Base-by-base conservation (phyloP, 2,329 filamentous ascomycete species). In the Aspergillus floridensis region DNA sequence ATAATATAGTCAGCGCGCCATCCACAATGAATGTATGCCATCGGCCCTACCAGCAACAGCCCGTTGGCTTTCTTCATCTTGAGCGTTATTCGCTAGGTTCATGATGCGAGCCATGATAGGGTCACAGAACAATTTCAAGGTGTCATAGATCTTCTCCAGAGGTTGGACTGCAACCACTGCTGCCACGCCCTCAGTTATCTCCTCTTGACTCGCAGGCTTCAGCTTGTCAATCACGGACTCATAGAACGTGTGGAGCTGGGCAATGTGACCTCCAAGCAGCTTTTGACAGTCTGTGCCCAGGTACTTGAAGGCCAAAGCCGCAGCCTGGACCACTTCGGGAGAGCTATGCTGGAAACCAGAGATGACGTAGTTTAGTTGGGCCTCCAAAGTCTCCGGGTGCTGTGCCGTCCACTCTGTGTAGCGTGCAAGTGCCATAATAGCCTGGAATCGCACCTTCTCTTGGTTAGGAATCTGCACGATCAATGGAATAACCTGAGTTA, bases 341-440 rank as follows among this genome's bases (percentile, higher is more conserved):
- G 93, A 96, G 47, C 88, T 86, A 59, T 93, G 91, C 65, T 91
- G 85, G 78, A 99, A 99, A 0, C 93, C 95, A 4, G 88, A 90
- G 65, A 96, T 93, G 70, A 99, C 96, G 77, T 96, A 99, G 70
- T 92, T 92, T 72, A 99, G 90, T 76, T 99, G 95, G 8, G 91
- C 84, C 75, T 96, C 90, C 8, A 99, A 82, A 49, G 93, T 96
- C 59, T 97, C 92, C 0, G 93, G 91, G 70, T 99, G 95, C 51
- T 92, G 88, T 5, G 95, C 87, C 0, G 96, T 99, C 95, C 95
- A 99, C 75, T 98, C 93, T 0, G 96, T 99, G 73, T 99, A 99
- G 63, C 95, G 86, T 41, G 92, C 95, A 22, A 99, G 84, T 3
- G 96, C 93, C 92, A 99, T 97, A 70, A 98, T 96, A 5, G 93